Conservation (phyloP, 805 yeast genomes). For the Candida sakaeoensis region DNA sequence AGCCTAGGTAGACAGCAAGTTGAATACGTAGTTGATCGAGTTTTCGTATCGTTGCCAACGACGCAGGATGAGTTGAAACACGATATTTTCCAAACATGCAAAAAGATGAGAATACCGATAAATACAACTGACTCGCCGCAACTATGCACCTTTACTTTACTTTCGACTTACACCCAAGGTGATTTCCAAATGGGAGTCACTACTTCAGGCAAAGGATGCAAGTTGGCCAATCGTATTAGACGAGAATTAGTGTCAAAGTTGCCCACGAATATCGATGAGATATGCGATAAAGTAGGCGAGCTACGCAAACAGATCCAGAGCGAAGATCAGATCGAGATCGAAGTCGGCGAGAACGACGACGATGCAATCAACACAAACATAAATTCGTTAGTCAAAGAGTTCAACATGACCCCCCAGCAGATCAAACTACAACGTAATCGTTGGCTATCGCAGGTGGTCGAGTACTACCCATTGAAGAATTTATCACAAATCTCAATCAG, state of each 20-base stretch:
- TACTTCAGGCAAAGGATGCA: slow-evolving; percentile 87
- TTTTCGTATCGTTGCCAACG: slow-evolving; percentile 55
- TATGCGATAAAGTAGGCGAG: slow-evolving; percentile 66
- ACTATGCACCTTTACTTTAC: slow-evolving; percentile 68
- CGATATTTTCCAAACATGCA: slow-evolving; percentile 50
- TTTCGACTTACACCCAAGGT: slow-evolving; percentile 70
- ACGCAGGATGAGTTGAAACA: slow-evolving; percentile 25
- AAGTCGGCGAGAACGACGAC: slow-evolving; percentile 59
- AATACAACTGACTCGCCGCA: slow-evolving; percentile 74
- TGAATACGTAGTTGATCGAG: slow-evolving; percentile 66
- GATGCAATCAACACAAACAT: slow-evolving; percentile 63
- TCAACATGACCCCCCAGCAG: slow-evolving; percentile 49
- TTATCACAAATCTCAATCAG: slow-evolving; percentile 58
- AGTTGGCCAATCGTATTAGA: slow-evolving; percentile 74
- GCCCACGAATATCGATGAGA: slow-evolving; percentile 66
- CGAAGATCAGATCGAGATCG: slow-evolving; percentile 42
- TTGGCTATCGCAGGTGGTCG: slow-evolving; percentile 88
- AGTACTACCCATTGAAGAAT: slow-evolving; percentile 74
- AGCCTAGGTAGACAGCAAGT: slow-evolving; percentile 61
- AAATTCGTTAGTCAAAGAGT: slow-evolving; percentile 61
- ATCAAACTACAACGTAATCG: slow-evolving; percentile 60
- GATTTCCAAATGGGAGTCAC: slow-evolving; percentile 78
- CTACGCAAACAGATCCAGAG: slow-evolving; percentile 54
- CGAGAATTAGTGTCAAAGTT: slow-evolving; percentile 64
- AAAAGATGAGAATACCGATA: slow-evolving; percentile 68